phyloP scores from a whole-genome alignment of 768 basidiomycete species.

The Collybia sordida region DNA sequence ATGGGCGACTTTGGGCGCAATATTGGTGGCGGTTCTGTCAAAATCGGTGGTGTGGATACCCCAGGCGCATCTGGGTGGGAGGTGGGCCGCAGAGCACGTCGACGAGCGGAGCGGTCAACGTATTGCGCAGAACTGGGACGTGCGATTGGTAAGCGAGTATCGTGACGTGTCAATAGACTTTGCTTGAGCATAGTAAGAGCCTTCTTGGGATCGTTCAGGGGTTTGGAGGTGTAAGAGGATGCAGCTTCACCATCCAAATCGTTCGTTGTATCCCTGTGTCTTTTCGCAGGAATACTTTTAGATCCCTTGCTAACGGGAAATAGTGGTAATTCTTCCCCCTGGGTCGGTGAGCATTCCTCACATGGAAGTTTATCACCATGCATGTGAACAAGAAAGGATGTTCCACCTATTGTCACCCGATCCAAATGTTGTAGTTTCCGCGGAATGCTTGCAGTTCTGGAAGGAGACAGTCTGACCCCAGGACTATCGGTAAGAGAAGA shows the following conservation, averaged over 20 bases:
- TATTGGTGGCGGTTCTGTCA: slow-evolving; percentile 9
- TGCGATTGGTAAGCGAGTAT: slow-evolving; percentile 18
- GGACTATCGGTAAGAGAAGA: slow-evolving; percentile 19
- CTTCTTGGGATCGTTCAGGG: slow-evolving; percentile 54
- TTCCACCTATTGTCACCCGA: slow-evolving; percentile 64
- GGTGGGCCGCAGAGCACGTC: slow-evolving; percentile 57
- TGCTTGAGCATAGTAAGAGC: slow-evolving; percentile 67
- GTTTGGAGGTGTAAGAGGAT: slow-evolving; percentile 16
- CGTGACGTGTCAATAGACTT: slow-evolving; percentile 56
- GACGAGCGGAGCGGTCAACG: slow-evolving; percentile 69
- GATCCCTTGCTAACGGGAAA: slow-evolving; percentile 34
- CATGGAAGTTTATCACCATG: slow-evolving; percentile 66
- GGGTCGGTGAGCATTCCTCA: slow-evolving; percentile 53
- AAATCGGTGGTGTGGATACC: slow-evolving; percentile 19
- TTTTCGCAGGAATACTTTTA: slow-evolving; percentile 23
- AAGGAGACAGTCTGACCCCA: slow-evolving; percentile 58
- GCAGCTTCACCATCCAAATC: slow-evolving; percentile 21
- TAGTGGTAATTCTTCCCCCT: slow-evolving; percentile 58
- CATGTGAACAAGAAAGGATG: slow-evolving; percentile 69
- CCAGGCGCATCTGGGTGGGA: slow-evolving; percentile 57
- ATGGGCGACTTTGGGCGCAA: slow-evolving; percentile 22
- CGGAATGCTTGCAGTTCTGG: slow-evolving; percentile 70
- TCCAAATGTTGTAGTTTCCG: slow-evolving; percentile 64
- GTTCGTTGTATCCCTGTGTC: slow-evolving; percentile 24
- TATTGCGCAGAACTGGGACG: slow-evolving; percentile 32